phyloP scores from a whole-genome alignment of 2,329 filamentous ascomycete genomes.

The Chrysoporthe puriensis region DNA sequence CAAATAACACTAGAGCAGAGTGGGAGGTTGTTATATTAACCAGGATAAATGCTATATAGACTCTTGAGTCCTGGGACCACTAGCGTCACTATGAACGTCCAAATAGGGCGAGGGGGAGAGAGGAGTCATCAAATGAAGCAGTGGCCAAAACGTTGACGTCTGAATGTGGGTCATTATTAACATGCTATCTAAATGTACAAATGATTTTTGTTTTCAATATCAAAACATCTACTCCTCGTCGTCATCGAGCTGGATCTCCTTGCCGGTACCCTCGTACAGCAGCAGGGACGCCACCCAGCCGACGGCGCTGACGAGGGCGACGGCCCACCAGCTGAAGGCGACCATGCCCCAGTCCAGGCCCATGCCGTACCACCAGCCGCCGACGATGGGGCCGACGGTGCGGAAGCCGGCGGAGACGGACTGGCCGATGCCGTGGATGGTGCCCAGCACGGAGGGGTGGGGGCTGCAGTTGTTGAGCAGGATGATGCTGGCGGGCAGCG shows the following conservation, averaged over 20 bases:
- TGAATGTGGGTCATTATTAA: conserved; percentile 4
- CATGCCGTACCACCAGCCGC: conserved; percentile 52
- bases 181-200: conserved; percentile 12
- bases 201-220: background rate
- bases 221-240: conserved; percentile 41
- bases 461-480: conserved; percentile 64
- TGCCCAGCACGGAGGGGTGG: conserved; percentile 60
- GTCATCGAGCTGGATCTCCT: conserved; percentile 59
- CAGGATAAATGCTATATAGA: too few species aligned
- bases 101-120: too few species aligned
- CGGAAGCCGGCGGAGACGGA: conserved; percentile 54
- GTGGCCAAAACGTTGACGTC: background rate
- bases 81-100: too few species aligned
- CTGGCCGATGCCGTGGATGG: conserved; percentile 58
- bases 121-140: background rate
- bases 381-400: conserved; percentile 54
- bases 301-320: conserved; percentile 54
- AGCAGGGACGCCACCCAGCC: conserved; percentile 63
- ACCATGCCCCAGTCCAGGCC: conserved; percentile 51
- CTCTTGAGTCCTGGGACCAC: too few species aligned
- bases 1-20: too few species aligned
- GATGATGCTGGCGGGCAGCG: conserved; percentile 61
- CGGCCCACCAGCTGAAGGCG: conserved; percentile 52
- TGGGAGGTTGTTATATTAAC: too few species aligned
- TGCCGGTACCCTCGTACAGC: conserved; percentile 67